Evolutionary conservation across 495 filamentous ascomycete genomes (phyloP).

Genomic region (Bathelium albidoporum): DNA sequence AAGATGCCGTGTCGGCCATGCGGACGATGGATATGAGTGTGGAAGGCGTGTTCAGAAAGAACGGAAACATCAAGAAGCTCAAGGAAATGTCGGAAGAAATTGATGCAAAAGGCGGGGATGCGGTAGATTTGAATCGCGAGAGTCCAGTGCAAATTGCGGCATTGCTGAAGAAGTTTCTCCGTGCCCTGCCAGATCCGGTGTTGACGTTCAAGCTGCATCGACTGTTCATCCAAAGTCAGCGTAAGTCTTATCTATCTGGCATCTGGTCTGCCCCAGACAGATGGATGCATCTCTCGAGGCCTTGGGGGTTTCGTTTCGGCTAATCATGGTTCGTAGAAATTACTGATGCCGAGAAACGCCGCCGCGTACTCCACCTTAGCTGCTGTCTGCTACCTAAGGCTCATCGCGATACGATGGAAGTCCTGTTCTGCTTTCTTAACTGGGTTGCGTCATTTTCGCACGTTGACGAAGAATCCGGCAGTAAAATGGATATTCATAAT

Average conservation of each 20-base stretch:
- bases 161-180: conserved; percentile 87
- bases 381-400: conserved; percentile 90
- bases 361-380: conserved; percentile 76
- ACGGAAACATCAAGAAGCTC: conserved; percentile 88
- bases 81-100: conserved; percentile 74
- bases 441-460: conserved; percentile 97
- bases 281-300: too few relatives aligned
- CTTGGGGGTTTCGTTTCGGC: too few relatives aligned
- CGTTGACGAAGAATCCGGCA: conserved; percentile 84
- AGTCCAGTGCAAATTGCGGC: conserved; percentile 89
- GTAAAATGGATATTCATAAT: conserved; percentile 99
- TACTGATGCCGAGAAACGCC: conserved; percentile 68
- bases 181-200: conserved; percentile 88
- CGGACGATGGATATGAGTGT: conserved; percentile 98
- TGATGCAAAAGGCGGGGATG: conserved; percentile 68
- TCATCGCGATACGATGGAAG: conserved; percentile 89
- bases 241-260: conserved; percentile 36
- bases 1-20: conserved; percentile 88
- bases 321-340: conserved; percentile 51
- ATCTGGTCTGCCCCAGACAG: too few relatives aligned
- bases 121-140: conserved; percentile 72
- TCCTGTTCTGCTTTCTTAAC: conserved; percentile 91
- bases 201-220: conserved; percentile 91
- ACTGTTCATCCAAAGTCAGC: conserved; percentile 81
- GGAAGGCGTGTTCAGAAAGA: conserved; percentile 98